Evolutionary conservation across 2,329 filamentous ascomycete species (phyloP).

Genomic region (Aspergillus sp.): DNA sequence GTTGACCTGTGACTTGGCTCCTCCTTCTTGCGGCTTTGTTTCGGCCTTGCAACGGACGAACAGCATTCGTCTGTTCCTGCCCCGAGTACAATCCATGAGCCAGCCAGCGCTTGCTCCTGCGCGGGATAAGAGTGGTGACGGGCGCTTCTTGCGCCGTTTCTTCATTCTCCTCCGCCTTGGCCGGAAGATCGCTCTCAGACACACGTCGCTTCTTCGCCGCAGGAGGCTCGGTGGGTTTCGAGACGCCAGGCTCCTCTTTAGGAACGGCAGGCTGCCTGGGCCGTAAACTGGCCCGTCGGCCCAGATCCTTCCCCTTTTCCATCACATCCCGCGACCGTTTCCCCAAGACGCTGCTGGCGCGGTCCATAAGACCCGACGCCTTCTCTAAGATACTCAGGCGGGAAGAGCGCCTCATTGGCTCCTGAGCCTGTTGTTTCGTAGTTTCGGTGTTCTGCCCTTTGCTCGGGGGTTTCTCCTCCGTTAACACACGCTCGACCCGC

Average conservation of each 20-base stretch:
- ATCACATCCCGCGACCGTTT: slow-evolving; percentile 61
- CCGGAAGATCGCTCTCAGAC: slow-evolving; percentile 34
- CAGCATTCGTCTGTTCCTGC: slow-evolving; percentile 58
- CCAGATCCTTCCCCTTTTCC: slow-evolving; percentile 58
- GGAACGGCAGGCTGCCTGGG: slow-evolving; percentile 37
- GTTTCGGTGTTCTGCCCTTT: slow-evolving; percentile 23
- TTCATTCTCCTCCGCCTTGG: slow-evolving; percentile 23
- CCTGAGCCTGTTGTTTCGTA: slow-evolving; percentile 25
- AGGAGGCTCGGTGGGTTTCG: slow-evolving; percentile 27
- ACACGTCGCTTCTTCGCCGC: slow-evolving; percentile 44
- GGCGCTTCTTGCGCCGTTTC: slow-evolving; percentile 22
- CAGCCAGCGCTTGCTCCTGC: slow-evolving; percentile 71
- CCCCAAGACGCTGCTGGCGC: slow-evolving; percentile 55
- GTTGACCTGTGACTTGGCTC: slow-evolving; percentile 27
- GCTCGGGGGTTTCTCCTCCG: slow-evolving; percentile 24
- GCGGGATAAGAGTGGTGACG: slow-evolving; percentile 16
- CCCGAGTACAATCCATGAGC: slow-evolving; percentile 83
- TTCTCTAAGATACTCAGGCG: slow-evolving; percentile 44
- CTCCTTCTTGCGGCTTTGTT: slow-evolving; percentile 40
- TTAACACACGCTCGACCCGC: slow-evolving; percentile 30
- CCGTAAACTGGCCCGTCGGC: slow-evolving; percentile 58
- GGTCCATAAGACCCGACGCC: slow-evolving; percentile 46
- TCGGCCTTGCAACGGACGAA: slow-evolving; percentile 50
- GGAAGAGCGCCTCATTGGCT: slow-evolving; percentile 42
- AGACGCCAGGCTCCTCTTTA: slow-evolving; percentile 23